Evolutionary conservation across 192 early-diverging fungal genomes (phyloP).

Genomic region (Globomyces pollinis-pini): DNA sequence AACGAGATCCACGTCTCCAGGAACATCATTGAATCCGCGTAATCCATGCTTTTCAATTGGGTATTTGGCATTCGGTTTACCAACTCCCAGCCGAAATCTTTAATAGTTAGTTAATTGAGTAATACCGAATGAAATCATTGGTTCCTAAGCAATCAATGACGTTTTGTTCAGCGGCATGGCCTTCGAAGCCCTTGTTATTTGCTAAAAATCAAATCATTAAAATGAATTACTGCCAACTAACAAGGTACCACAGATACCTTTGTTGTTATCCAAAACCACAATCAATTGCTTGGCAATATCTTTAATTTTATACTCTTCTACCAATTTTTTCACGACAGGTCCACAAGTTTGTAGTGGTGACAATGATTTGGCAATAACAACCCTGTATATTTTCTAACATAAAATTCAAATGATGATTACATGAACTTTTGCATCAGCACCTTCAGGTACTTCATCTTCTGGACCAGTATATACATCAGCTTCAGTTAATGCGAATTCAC

Average conservation of each 20-base stretch:
- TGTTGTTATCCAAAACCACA: conserved; percentile 52
- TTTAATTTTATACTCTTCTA: conserved; percentile 35
- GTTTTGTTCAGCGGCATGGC: conserved; percentile 48
- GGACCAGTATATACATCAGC: conserved; percentile 21
- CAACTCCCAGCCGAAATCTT: conserved; percentile 50
- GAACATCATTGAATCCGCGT: conserved; percentile 30
- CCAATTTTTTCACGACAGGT: conserved; percentile 39
- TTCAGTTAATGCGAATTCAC: conserved; percentile 28
- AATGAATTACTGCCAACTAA: conserved; percentile 22
- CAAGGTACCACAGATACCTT: conserved; percentile 47
- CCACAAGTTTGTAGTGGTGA: conserved; percentile 51
- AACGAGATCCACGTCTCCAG: conserved; percentile 54
- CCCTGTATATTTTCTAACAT: conserved; percentile 39
- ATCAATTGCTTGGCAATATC: conserved; percentile 43
- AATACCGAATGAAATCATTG: too few species aligned
- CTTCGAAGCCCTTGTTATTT: conserved; percentile 34
- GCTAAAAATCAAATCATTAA: conserved; percentile 25
- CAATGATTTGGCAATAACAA: conserved; percentile 50
- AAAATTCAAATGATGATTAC: background rate
- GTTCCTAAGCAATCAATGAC: conserved; percentile 37
- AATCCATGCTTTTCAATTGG: conserved; percentile 17
- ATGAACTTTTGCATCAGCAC: background rate
- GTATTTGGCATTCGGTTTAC: conserved; percentile 30
- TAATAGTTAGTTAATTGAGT: conserved; percentile 44
- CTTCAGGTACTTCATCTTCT: conserved; percentile 5